Conservation (phyloP, 306 rosid genomes). For the Gastrolobium villosum region DNA sequence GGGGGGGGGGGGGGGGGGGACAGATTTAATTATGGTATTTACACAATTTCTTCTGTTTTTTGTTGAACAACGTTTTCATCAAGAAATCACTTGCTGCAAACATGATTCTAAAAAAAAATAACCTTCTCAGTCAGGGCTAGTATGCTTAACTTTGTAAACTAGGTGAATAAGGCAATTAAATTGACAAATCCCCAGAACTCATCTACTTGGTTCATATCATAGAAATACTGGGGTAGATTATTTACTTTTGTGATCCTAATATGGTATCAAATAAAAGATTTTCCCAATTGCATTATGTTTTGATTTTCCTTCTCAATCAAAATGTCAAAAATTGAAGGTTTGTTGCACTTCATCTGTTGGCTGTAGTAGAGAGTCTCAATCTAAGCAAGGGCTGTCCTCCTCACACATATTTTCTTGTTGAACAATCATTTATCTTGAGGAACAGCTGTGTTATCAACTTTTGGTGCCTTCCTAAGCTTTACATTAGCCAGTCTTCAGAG, state of each 20-base stretch:
- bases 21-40: too few relatives aligned
- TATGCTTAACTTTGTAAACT: too few relatives aligned
- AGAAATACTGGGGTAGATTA: neutral
- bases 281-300: neutral
- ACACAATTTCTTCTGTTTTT: too few relatives aligned
- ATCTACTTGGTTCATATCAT: neutral
- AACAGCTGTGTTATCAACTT: neutral
- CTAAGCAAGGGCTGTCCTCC: neutral
- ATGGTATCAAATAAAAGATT: neutral
- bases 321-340: neutral
- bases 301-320: neutral
- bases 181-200: neutral
- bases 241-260: neutral
- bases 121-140: too few relatives aligned
- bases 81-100: neutral
- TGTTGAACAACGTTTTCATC: too few relatives aligned
- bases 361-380: neutral
- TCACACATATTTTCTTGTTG: neutral
- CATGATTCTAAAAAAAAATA: neutral
- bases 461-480: conserved; percentile 11
- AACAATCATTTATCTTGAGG: neutral
- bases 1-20: too few relatives aligned
- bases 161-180: too few relatives aligned
- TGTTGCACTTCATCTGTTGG: neutral
- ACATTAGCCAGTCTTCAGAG: neutral